Conservation (phyloP, 2,329 filamentous ascomycete genomes). For the Clarireedia paspali region DNA sequence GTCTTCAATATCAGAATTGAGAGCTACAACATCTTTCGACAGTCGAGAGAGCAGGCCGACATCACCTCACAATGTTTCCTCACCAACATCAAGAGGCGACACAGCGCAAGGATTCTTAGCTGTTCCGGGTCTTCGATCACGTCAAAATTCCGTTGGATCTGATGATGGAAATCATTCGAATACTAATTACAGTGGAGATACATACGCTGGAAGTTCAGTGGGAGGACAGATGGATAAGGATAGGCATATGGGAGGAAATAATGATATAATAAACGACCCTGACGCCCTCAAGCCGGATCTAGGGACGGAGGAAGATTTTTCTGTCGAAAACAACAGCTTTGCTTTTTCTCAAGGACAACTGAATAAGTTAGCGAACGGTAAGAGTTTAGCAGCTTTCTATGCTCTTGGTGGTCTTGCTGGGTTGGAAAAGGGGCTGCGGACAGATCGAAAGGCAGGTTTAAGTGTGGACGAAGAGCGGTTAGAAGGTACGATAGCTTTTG, state of each 20-base stretch:
- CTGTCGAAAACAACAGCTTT: constrained; percentile 60
- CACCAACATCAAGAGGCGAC: constrained; percentile 47
- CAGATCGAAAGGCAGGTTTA: constrained; percentile 56
- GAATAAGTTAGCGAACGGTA: constrained; percentile 72
- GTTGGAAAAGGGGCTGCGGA: constrained; percentile 65
- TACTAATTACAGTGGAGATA: constrained; percentile 29
- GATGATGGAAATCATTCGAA: constrained; percentile 44
- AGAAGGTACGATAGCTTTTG: constrained; percentile 59
- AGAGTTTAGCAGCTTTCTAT: constrained; percentile 66
- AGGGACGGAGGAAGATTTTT: constrained; percentile 62
- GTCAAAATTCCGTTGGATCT: constrained; percentile 58
- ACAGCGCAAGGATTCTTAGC: constrained; percentile 47
- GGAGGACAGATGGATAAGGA: constrained; percentile 31
- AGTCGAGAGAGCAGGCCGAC: constrained; percentile 53
- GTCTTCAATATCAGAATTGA: constrained; percentile 37
- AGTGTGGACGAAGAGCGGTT: constrained; percentile 60
- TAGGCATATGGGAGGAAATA: constrained; percentile 32
- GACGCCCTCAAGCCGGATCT: constrained; percentile 49
- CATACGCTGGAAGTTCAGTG: constrained; percentile 35
- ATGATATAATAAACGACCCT: constrained; percentile 46
- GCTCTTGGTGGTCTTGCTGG: constrained; percentile 67
- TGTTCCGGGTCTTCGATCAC: constrained; percentile 54
- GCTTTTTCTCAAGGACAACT: constrained; percentile 67
- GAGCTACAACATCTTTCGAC: constrained; percentile 49
- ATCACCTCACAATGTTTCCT: constrained; percentile 61